Percentiles rank a stretch among this genome's conserved stretches.
phyloP scores from a whole-genome alignment of 2,329 filamentous ascomycete genomes.

The Fusarium solani-melongenae region DNA sequence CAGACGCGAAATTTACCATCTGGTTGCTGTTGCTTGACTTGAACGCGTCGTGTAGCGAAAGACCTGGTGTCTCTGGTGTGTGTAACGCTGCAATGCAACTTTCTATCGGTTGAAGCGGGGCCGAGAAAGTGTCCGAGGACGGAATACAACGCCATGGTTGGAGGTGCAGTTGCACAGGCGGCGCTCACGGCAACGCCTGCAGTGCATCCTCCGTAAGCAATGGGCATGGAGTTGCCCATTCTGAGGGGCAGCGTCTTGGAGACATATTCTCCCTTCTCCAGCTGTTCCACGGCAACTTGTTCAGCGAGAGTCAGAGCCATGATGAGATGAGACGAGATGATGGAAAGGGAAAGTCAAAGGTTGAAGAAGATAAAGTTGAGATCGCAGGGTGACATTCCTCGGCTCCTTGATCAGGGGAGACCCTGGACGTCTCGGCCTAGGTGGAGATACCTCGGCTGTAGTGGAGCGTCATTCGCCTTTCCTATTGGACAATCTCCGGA shows the following conservation, averaged over 20 bases:
- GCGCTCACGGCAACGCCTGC: constrained; percentile 54
- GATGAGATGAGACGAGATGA: background rate
- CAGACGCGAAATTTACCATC: constrained; percentile 52
- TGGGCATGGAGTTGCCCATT: constrained; percentile 48
- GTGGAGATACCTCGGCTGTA: background rate
- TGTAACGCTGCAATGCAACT: constrained; percentile 51
- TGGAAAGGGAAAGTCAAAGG: background rate
- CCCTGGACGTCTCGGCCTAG: background rate
- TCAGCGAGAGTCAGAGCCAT: constrained; percentile 34
- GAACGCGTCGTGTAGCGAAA: constrained; percentile 59
- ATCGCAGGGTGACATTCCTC: background rate
- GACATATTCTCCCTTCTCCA: constrained; percentile 36
- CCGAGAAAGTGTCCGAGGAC: constrained; percentile 59
- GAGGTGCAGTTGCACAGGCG: constrained; percentile 52
- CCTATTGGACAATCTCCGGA: background rate
- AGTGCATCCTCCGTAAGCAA: constrained; percentile 60
- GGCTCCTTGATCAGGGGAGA: background rate
- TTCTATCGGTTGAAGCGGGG: constrained; percentile 54
- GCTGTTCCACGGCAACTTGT: constrained; percentile 36
- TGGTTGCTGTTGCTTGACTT: constrained; percentile 54
- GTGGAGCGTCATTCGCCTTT: background rate
- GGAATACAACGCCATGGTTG: constrained; percentile 56
- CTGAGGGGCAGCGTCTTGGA: constrained; percentile 43
- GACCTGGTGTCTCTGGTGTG: constrained; percentile 56
- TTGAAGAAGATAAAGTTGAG: background rate